Base-by-base conservation (phyloP, 352 stramenopile genomes). In the Phytophthora hibernalis region DNA sequence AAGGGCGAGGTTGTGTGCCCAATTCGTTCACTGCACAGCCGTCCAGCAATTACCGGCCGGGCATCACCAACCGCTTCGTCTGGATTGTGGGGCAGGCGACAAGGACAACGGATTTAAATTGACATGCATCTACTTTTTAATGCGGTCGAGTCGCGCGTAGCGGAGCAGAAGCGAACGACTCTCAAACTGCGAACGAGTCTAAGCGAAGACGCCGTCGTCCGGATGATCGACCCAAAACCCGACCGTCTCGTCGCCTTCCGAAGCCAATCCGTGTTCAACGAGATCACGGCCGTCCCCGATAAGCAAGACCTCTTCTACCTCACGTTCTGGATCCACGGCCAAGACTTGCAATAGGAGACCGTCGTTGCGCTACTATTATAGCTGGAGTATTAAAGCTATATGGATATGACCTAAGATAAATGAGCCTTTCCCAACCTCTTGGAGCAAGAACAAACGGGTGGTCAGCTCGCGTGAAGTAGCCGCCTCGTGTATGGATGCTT, bases 281-380 rank as follows among this genome's bases (percentile, higher is more conserved):
- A 90, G 67, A 89, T 96, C 53, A 79, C 72, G 24, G 24, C 48
- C 5, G 62, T 90, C 6, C 54, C 35, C 1, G 64, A 68, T 1
- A 45, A 43, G 1, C 44, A 77, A 26, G 68, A 80, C 13, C 72
- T 91, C 16, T 82, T 88, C 31, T 92, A 84, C 37, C 54, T 96
- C 22, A 81, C 76, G n/a, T 93, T 93, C 58, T 95, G 85, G 80
- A 92, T 95, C 66, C 85, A 94, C 54, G 89, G 89, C n/a, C 76
- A 82, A 59, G 70, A 66, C 37, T 30, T 90, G 8, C 58, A 53
- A 35, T 74, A 74, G 51, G 18, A 52, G 30, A 3, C 7, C 13
- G 13, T 6, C n/a, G n/a, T n/a, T n/a, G n/a, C n/a, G n/a, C n/a
- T n/a, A n/a, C n/a, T n/a, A n/a, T n/a, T n/a, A n/a, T n/a, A n/a